Evolutionary conservation across 306 rosid genomes (phyloP).

Genomic region (Inga laurina): DNA sequence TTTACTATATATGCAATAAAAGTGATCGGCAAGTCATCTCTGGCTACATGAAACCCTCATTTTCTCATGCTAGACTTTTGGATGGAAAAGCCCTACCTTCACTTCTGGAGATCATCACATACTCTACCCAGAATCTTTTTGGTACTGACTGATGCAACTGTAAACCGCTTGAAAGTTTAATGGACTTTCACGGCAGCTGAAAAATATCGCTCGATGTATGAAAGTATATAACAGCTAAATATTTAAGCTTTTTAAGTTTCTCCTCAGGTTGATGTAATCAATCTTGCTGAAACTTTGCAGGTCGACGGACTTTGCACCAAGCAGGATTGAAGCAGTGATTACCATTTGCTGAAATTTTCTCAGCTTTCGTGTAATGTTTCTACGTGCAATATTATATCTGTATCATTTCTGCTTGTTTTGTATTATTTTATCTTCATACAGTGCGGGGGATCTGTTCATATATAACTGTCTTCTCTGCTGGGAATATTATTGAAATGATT

Average conservation of each 20-base stretch:
- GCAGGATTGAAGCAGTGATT: background rate
- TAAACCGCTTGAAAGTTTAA: background rate
- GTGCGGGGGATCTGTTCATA: background rate
- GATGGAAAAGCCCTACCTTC: constrained; percentile 38
- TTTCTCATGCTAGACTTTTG: constrained; percentile 69
- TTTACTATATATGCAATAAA: background rate
- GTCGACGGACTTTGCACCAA: background rate
- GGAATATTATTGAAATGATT: background rate
- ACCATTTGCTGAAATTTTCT: background rate
- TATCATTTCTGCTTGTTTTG: background rate
- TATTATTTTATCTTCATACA: constrained; percentile 4
- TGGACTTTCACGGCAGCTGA: constrained; percentile 12
- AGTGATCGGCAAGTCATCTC: constrained; percentile 76
- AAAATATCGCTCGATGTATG: background rate
- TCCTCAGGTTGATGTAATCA: background rate
- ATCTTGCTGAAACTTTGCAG: constrained; percentile 4
- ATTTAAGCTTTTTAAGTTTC: background rate
- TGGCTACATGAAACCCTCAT: constrained; percentile 73
- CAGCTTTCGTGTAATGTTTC: constrained; percentile 3
- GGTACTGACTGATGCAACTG: background rate
- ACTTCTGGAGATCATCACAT: constrained; percentile 14
- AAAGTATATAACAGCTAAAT: constrained; percentile 2
- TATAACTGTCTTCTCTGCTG: constrained; percentile 2
- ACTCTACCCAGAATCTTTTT: constrained; percentile 10
- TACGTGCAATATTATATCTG: background rate